phyloP scores from a whole-genome alignment of 164 flowering plant genomes.

The Brasenia schreberi region DNA sequence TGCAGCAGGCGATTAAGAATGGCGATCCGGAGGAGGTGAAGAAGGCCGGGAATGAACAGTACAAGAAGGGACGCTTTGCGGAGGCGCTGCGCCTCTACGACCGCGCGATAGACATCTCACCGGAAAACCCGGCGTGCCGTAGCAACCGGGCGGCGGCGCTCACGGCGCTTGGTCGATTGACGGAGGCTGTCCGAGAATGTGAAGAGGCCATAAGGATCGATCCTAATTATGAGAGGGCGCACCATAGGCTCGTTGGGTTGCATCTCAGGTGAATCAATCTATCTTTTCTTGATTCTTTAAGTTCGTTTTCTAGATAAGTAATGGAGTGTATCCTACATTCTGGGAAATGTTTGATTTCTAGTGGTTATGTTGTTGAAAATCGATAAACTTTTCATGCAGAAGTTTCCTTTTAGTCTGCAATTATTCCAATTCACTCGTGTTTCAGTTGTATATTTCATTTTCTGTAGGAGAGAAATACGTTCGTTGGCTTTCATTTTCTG shows the following conservation, averaged over 20 bases:
- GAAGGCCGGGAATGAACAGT: conserved; percentile 70
- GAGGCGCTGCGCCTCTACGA: conserved; percentile 79
- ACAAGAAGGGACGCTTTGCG: conserved; percentile 54
- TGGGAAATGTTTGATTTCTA: too few species aligned
- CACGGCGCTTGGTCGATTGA: conserved; percentile 55
- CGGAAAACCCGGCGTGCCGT: conserved; percentile 60
- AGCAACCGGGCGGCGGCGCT: conserved; percentile 80
- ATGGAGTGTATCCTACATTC: too few species aligned
- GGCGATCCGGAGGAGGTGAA: conserved; percentile 64
- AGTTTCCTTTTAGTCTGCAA: too few species aligned
- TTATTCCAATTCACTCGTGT: too few species aligned
- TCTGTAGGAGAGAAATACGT: too few species aligned
- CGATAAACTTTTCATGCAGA: too few species aligned
- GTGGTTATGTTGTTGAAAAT: too few species aligned
- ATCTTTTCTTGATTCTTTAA: neutral
- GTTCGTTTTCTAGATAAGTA: neutral
- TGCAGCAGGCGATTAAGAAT: neutral
- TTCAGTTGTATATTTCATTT: too few species aligned
- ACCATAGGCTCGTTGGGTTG: conserved; percentile 62
- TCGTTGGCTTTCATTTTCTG: too few species aligned
- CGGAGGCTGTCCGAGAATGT: conserved; percentile 74
- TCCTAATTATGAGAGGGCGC: conserved; percentile 65
- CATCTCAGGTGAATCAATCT: conserved; percentile 40
- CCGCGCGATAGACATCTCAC: conserved; percentile 61
- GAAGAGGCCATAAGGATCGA: conserved; percentile 80